Base-by-base conservation (phyloP, 2,329 filamentous ascomycete species). In the Scedosporium dehoogii region DNA sequence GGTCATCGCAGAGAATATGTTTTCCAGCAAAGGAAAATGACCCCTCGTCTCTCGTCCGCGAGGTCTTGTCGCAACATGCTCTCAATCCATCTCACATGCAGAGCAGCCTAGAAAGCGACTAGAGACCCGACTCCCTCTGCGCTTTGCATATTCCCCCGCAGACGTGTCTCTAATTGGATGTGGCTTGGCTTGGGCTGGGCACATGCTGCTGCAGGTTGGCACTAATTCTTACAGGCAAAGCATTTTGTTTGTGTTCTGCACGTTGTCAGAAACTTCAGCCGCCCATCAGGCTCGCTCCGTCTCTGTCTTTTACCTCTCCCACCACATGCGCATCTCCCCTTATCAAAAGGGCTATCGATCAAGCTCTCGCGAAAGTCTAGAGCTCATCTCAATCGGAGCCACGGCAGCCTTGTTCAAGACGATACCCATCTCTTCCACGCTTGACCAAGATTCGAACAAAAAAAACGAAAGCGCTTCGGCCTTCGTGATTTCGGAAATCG, bases 101-200 rank as follows among this genome's bases (percentile, higher is more conserved):
- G 12, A 10, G 51, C 51, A 27, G 23, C 23, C 51, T 6, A 25
- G 51, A 29, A 55, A 23, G 51, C 18, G 5, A 23, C 51, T 23
- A 6, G 18, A 55, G 44, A 55, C 51, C 23, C n/a, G 18, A 14
- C 12, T 55, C 51, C 51, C 16, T 21, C 6, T 48, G 44, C 3
- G n/a, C 16, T 48, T 48, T n/a, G 44, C 16, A 48, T 48, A 48
- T n/a, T 48, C 18, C n/a, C 7, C 16, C 33, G 33, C 33, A 38
- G 33, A 38, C 33, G 33, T 21, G 12, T 6, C 23, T 55, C 21
- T 27, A 23, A 55, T 55, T 55, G 51, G 51, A 27, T 55, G 51
- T 55, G 51, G 51, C 51, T 55, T 55, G 51, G n/a, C 18, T 55
- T 55, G 51, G 51, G 51, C 51, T 55, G n/a, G 51, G 21, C 51